Percentiles rank a stretch among this genome's conserved stretches.
phyloP scores from a whole-genome alignment of 2,329 filamentous ascomycete genomes.

The Lachnellula subtilissima region DNA sequence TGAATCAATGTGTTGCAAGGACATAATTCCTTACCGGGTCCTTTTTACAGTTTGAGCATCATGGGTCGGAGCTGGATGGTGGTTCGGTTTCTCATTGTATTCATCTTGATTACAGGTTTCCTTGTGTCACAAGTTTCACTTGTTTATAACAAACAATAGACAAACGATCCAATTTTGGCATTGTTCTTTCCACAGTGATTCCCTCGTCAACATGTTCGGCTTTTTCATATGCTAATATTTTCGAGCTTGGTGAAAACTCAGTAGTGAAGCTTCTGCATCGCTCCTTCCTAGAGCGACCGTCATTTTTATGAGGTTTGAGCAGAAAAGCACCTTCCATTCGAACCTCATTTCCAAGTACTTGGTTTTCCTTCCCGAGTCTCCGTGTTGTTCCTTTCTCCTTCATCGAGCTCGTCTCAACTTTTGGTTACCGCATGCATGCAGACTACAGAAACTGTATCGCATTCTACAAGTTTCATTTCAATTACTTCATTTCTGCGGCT shows the following conservation, averaged over 20 bases:
- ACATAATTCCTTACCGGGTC: conserved; percentile 13
- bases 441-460: conserved; percentile 23
- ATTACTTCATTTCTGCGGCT: conserved; percentile 20
- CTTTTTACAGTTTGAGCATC: conserved; percentile 26
- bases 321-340: not conserved
- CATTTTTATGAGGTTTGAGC: not conserved
- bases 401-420: conserved; percentile 22
- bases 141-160: conserved; percentile 21
- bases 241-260: not conserved
- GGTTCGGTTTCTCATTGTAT: conserved; percentile 23
- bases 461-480: conserved; percentile 28
- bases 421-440: conserved; percentile 28
- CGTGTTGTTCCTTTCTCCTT: conserved; percentile 34
- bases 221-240: not conserved
- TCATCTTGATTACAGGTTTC: conserved; percentile 31
- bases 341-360: not conserved
- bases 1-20: conserved; percentile 16
- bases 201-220: no score
- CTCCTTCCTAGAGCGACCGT: conserved; percentile 1
- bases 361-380: conserved; percentile 20
- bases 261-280: conserved; percentile 7
- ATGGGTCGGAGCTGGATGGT: conserved; percentile 27
- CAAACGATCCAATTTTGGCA: conserved; percentile 13
- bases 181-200: conserved; percentile 2
- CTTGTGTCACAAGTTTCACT: conserved; percentile 17